These are phyloP conservation scores for Solanum arcanum DNA, from an alignment of 257 asterid species.

Conservation along the genomic window DNA sequence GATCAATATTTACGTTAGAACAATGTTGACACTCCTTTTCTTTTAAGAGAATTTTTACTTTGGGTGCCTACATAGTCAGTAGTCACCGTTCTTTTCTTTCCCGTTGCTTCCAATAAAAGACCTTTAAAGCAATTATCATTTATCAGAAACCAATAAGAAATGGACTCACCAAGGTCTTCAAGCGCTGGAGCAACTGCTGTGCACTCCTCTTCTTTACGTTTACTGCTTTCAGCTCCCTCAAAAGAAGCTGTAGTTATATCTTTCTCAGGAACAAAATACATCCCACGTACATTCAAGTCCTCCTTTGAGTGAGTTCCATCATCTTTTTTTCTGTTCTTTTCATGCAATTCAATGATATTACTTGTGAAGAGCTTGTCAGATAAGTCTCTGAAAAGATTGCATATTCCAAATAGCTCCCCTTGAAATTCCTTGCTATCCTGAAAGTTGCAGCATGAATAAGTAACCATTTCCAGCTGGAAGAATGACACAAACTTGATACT, in stretches of 20 bases:
- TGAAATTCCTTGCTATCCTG: constrained; percentile 80
- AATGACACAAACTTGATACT: background rate
- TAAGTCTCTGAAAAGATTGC: constrained; percentile 82
- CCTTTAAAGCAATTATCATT: background rate
- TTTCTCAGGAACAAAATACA: constrained; percentile 17
- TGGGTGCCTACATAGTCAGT: background rate
- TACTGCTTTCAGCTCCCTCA: constrained; percentile 13
- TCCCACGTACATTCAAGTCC: constrained; percentile 22
- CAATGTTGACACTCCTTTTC: background rate
- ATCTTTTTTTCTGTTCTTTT: constrained; percentile 23
- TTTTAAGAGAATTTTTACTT: background rate
- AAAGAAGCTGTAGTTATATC: constrained; percentile 7
- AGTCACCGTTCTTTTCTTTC: background rate
- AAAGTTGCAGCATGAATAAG: constrained; percentile 2
- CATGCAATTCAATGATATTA: constrained; percentile 60
- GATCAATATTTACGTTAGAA: background rate
- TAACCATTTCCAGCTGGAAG: background rate
- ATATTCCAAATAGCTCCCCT: constrained; percentile 92
- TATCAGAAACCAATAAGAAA: background rate
- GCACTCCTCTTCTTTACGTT: constrained; percentile 8
- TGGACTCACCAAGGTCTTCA: constrained; percentile 62
- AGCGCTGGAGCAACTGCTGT: constrained; percentile 21
- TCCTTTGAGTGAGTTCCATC: constrained; percentile 12
- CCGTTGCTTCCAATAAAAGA: background rate
- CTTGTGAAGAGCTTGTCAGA: constrained; percentile 88